These are phyloP conservation scores for Neocatenulostroma microsporum DNA, from an alignment of 2,329 filamentous ascomycete genomes.

Conservation along the genomic window DNA sequence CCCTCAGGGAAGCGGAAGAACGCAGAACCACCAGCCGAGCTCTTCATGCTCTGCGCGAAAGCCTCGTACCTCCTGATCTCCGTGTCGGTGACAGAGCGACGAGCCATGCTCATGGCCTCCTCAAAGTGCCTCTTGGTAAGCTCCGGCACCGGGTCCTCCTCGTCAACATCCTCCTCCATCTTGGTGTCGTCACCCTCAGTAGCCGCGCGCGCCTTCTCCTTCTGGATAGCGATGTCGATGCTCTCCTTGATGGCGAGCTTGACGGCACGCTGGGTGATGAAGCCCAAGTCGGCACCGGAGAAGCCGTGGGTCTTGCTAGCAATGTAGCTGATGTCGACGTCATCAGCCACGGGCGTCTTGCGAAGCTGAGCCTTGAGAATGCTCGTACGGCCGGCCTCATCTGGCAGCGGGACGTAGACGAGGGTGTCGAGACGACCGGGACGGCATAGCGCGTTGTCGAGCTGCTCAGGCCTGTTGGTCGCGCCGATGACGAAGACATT, in stretches of 20 bases:
- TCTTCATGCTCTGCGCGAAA: slow-evolving; percentile 99
- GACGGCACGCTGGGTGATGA: slow-evolving; percentile 96
- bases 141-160: slow-evolving; percentile 88
- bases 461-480: slow-evolving; percentile 96
- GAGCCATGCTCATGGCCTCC: slow-evolving; percentile 93
- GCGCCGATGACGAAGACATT: slow-evolving; percentile 99
- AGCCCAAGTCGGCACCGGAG: slow-evolving; percentile 98
- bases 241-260: slow-evolving; percentile 99
- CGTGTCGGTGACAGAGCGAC: slow-evolving; percentile 89
- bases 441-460: slow-evolving; percentile 95
- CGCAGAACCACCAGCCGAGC: slow-evolving; percentile 73
- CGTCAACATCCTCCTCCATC: slow-evolving; percentile 65
- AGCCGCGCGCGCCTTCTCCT: slow-evolving; percentile 80
- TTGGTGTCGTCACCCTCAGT: slow-evolving; percentile 58
- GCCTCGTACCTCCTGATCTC: slow-evolving; percentile 98
- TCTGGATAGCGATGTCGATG: slow-evolving; percentile 81
- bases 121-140: slow-evolving; percentile 96
- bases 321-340: slow-evolving; percentile 86
- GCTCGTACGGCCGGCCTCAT: slow-evolving; percentile 77
- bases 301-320: slow-evolving; percentile 97
- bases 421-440: slow-evolving; percentile 97
- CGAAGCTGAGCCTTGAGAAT: slow-evolving; percentile 95
- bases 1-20: slow-evolving; percentile 92
- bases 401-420: slow-evolving; percentile 94
- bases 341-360: slow-evolving; percentile 85